phyloP scores from a whole-genome alignment of 176 grass and related monocot genomes.

The Chrysopogon serrulatus region DNA sequence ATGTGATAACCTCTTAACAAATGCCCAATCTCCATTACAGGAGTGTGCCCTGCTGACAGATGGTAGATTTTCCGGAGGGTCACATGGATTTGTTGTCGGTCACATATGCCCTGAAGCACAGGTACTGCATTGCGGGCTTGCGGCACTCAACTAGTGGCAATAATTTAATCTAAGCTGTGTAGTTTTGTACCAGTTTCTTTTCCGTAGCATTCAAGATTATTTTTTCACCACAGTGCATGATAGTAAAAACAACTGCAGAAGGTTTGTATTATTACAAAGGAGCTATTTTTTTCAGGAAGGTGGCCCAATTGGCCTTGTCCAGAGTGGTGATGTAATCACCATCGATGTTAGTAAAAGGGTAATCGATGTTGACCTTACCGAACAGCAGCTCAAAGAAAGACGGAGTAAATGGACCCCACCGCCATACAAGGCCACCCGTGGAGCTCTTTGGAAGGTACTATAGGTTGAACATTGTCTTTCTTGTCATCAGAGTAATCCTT shows the following conservation, averaged over 20 bases:
- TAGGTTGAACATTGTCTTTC: not conserved
- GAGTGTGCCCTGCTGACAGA: conserved; percentile 94
- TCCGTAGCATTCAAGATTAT: conserved; percentile 3
- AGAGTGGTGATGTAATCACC: conserved; percentile 82
- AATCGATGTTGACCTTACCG: conserved; percentile 69
- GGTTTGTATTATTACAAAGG: conserved; percentile 16
- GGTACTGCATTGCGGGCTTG: conserved; percentile 48
- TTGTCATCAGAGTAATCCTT: not conserved
- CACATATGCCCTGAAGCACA: conserved; percentile 98
- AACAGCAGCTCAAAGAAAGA: conserved; percentile 63
- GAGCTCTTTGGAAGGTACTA: conserved; percentile 82
- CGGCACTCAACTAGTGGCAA: not conserved
- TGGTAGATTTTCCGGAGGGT: conserved; percentile 97
- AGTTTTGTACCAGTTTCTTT: conserved; percentile 10
- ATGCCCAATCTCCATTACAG: conserved; percentile 36
- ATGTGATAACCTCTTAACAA: not conserved
- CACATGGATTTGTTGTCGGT: conserved; percentile 97
- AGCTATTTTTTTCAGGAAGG: conserved; percentile 73
- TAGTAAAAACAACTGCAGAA: not conserved
- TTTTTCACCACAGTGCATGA: not conserved
- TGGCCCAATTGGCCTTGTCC: conserved; percentile 82
- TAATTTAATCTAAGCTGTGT: not conserved
- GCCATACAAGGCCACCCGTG: conserved; percentile 45
- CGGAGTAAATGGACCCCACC: conserved; percentile 62
- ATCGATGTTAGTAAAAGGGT: conserved; percentile 71